Base-by-base conservation (phyloP, 163 green algal genomes). In the Chloroidium sp. region DNA sequence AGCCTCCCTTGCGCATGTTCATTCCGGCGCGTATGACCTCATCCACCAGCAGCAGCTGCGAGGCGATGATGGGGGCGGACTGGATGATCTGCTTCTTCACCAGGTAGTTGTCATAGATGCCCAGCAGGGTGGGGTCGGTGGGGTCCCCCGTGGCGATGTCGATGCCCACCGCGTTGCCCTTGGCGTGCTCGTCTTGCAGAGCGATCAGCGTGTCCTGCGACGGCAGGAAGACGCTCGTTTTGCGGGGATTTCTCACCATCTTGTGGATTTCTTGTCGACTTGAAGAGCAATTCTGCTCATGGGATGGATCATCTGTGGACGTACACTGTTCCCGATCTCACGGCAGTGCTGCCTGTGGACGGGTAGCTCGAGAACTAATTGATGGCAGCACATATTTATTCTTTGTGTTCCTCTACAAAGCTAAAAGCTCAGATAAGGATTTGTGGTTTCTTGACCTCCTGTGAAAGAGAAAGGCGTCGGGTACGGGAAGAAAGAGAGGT, bases 21-120 rank as follows among this genome's bases (percentile, higher is more conserved):
- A 97, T 93, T 62, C 96, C 96, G 1, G 96, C 96, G 3, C 96
- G 89, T 77, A 99, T 96, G 58, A 99, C 95, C 88, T 99, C 96
- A 80, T 99, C 96, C 60, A 98, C 94, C 62, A 99, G 86, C 69
- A 99, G 87, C 81, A 99, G 89, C 88, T 99, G 95, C 60, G 83
- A 92, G 0, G 95, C 95, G 67, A 99, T 92, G 1, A 99, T 88
- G 14, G 96, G 96, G n/a, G 95, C 95, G 59, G 85, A 95, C 82
- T 98, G 92, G 76, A 99, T 88, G 75, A 98, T 93, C 89, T 99
- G 96, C 76, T 87, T 84, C 90, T 98, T 98, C 13, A 98, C 95
- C 57, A 90, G 89, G 77, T 90, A 92, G 86, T 97, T 97, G 87
- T 98, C 92, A 81, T 93, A 97, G 60, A 99, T 88, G 76, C 96